Percentiles rank a stretch among this genome's conserved stretches.
Evolutionary conservation across 495 filamentous ascomycete species (phyloP).

Genomic region (Penicillium angulare): DNA sequence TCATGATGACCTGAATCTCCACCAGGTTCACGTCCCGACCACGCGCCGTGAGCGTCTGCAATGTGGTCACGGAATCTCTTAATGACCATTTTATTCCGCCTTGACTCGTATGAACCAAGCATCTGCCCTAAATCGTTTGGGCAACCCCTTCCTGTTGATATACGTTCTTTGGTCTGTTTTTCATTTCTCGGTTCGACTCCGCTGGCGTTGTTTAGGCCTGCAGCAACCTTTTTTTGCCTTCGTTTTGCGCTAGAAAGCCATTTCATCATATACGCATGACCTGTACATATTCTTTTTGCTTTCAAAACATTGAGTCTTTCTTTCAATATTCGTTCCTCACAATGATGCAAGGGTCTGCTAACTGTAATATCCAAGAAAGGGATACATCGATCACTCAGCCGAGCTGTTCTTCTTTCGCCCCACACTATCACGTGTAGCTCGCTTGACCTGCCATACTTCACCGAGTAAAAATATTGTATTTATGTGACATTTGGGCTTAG

Average conservation of each 20-base stretch:
- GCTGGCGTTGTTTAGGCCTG: constrained; percentile 14
- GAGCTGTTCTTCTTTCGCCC: too few species aligned
- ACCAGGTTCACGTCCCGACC: not conserved
- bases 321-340: not conserved
- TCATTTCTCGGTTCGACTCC: constrained; percentile 3
- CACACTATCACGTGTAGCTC: too few species aligned
- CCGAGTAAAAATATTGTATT: too few species aligned
- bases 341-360: not conserved
- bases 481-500: too few species aligned
- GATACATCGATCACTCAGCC: too few species aligned
- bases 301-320: constrained; percentile 3
- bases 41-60: constrained; percentile 6
- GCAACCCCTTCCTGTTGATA: constrained; percentile 17
- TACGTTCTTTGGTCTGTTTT: constrained; percentile 12
- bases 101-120: constrained; percentile 2
- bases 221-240: not conserved
- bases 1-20: constrained; percentile 7
- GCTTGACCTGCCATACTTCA: too few species aligned
- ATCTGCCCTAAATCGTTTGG: too few species aligned
- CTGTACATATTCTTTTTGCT: constrained; percentile 16
- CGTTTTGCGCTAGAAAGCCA: not conserved
- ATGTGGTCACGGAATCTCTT: constrained; percentile 9
- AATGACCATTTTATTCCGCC: constrained; percentile 20
- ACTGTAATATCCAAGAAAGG: too few species aligned
- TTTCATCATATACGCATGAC: constrained; percentile 12